Evolutionary conservation across 2,329 filamentous ascomycete species (phyloP).

Genomic region (Tolypocladium endophyticum): DNA sequence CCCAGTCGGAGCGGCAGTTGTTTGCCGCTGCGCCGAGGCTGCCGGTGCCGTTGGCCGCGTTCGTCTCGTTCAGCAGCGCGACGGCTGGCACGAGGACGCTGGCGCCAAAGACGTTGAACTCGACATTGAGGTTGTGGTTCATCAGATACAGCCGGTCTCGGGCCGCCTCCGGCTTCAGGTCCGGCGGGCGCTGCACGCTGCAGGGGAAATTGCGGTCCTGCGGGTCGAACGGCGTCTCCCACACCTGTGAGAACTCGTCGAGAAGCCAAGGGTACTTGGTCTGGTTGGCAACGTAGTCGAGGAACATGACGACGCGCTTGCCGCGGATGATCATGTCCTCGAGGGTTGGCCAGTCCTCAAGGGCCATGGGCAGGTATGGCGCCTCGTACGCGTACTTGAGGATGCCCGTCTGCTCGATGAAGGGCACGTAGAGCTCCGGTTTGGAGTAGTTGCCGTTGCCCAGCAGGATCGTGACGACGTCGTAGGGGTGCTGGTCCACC

Average conservation of each 20-base stretch:
- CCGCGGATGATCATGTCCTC: slow-evolving; percentile 61
- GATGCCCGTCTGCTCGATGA: slow-evolving; percentile 63
- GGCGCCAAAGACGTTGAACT: slow-evolving; percentile 56
- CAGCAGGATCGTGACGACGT: slow-evolving; percentile 78
- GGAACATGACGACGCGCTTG: slow-evolving; percentile 67
- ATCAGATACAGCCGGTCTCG: slow-evolving; percentile 63
- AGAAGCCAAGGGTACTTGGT: slow-evolving; percentile 70
- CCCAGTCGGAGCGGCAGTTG: slow-evolving; percentile 55
- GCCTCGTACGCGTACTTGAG: slow-evolving; percentile 65
- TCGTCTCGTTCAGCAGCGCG: slow-evolving; percentile 60
- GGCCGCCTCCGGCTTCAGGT: slow-evolving; percentile 42
- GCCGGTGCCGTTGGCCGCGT: slow-evolving; percentile 52
- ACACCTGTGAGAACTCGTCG: slow-evolving; percentile 80
- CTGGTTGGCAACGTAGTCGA: slow-evolving; percentile 80
- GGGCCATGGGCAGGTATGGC: slow-evolving; percentile 55
- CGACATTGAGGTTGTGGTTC: slow-evolving; percentile 85
- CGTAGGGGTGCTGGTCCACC: slow-evolving; percentile 69
- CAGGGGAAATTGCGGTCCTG: slow-evolving; percentile 60
- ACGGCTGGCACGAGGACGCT: slow-evolving; percentile 63
- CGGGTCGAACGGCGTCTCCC: slow-evolving; percentile 83
- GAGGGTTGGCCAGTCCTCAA: slow-evolving; percentile 76
- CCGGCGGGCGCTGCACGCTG: slow-evolving; percentile 63
- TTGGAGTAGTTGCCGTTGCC: slow-evolving; percentile 71
- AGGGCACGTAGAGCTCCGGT: slow-evolving; percentile 52
- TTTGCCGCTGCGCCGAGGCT: slow-evolving; percentile 54